Conservation (phyloP, 2,329 filamentous ascomycete species). For the Pseudogymnoascus sp. region DNA sequence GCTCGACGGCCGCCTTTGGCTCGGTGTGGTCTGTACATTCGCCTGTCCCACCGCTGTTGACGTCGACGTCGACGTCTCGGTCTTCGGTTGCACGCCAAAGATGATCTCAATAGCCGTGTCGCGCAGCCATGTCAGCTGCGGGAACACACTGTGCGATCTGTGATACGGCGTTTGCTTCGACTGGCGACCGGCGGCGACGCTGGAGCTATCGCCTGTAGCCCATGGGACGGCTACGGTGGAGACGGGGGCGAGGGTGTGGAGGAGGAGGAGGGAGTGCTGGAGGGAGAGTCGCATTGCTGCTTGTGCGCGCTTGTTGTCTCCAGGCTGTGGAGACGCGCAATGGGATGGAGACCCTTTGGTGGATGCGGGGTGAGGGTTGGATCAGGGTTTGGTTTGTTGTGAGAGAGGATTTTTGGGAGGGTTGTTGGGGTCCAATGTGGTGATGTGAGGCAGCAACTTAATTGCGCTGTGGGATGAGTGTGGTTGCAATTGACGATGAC, state of each 20-base stretch:
- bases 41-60: too few species aligned
- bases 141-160: conserved; percentile 31
- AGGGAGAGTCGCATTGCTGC: background rate
- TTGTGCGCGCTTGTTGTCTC: background rate
- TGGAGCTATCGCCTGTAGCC: conserved; percentile 12
- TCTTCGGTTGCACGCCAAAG: conserved; percentile 34
- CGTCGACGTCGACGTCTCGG: conserved; percentile 13
- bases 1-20: conserved; percentile 17
- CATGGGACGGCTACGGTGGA: conserved; percentile 18
- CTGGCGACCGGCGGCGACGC: too few species aligned
- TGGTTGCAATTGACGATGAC: background rate
- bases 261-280: background rate
- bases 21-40: conserved; percentile 17
- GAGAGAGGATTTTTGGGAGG: background rate
- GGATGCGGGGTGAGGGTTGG: background rate
- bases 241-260: background rate
- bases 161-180: conserved; percentile 11
- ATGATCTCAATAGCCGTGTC: conserved; percentile 42
- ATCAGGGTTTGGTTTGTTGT: background rate
- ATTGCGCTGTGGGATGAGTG: background rate
- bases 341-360: background rate
- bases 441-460: background rate
- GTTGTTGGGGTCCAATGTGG: background rate
- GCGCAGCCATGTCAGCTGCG: conserved; percentile 43
- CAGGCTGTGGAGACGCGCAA: conserved; percentile 1